A percentile compares a stretch with the other conserved stretches of the same genome.
These are phyloP conservation scores for Aspergillus fumigatiaffinis DNA, from an alignment of 2,329 filamentous ascomycete species.

Conservation along the genomic window DNA sequence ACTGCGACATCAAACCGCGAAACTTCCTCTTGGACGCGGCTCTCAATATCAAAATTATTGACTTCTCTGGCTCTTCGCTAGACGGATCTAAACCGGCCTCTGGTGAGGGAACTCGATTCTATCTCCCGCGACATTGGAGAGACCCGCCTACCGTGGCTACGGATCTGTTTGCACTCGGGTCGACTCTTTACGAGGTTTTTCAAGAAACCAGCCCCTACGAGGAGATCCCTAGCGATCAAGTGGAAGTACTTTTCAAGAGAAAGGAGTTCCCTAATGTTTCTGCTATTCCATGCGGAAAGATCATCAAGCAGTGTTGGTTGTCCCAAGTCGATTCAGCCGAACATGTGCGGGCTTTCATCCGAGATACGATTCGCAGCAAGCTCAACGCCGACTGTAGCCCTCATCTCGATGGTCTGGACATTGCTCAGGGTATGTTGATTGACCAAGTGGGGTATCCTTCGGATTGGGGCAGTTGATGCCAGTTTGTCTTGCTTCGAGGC, in stretches of 20 bases:
- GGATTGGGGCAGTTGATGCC: too few species aligned
- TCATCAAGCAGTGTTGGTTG: constrained; percentile 20
- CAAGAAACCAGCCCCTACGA: constrained; percentile 13
- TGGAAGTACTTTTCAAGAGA: constrained; percentile 10
- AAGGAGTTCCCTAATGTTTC: constrained; percentile 16
- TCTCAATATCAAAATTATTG: constrained; percentile 34
- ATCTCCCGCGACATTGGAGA: constrained; percentile 17
- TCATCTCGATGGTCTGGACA: constrained; percentile 11
- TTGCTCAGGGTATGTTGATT: constrained; percentile 7
- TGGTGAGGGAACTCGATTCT: constrained; percentile 13
- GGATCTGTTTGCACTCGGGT: constrained; percentile 20
- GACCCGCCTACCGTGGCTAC: constrained; percentile 13
- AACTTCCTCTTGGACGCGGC: constrained; percentile 37
- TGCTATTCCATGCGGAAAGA: constrained; percentile 13
- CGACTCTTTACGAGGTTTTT: constrained; percentile 18
- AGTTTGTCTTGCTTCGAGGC: background rate
- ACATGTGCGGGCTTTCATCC: constrained; percentile 9
- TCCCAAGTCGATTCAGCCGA: constrained; percentile 13
- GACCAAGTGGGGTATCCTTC: constrained; percentile 1
- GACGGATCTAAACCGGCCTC: constrained; percentile 9
- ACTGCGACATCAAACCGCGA: constrained; percentile 39
- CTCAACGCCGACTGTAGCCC: constrained; percentile 10
- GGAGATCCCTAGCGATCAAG: constrained; percentile 17
- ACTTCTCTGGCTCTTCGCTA: constrained; percentile 14
- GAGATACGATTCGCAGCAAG: constrained; percentile 2